A percentile compares a stretch with the other conserved stretches of the same genome.
These are phyloP conservation scores for Plasmodium vinckei DNA, from an alignment of 169 alveolate genomes.

Conservation along the genomic window DNA sequence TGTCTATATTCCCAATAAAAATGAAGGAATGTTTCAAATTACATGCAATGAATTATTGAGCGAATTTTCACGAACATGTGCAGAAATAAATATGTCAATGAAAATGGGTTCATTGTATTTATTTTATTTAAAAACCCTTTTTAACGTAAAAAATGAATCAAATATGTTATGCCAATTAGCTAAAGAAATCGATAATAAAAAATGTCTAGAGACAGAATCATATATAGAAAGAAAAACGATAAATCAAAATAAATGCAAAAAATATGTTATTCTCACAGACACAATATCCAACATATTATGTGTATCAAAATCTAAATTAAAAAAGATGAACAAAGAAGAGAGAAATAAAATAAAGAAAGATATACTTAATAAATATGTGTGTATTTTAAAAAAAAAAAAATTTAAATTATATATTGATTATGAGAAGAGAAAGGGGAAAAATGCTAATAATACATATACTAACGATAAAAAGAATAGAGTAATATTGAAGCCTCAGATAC, in stretches of 20 bases:
- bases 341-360: slow-evolving; percentile 1
- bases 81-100: slow-evolving; percentile 21
- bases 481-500: slow-evolving; percentile 29
- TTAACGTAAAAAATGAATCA: background rate
- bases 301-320: slow-evolving; percentile 34
- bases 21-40: slow-evolving; percentile 59
- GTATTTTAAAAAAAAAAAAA: slow-evolving; percentile 59
- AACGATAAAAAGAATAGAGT: slow-evolving; percentile 26
- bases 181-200: background rate
- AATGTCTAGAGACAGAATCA: background rate
- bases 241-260: slow-evolving; percentile 17
- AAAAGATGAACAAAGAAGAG: slow-evolving; percentile 9
- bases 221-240: background rate
- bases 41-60: slow-evolving; percentile 31
- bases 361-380: slow-evolving; percentile 27
- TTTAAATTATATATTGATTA: slow-evolving; percentile 49
- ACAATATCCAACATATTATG: slow-evolving; percentile 46
- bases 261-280: slow-evolving; percentile 62
- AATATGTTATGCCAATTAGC: background rate
- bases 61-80: slow-evolving; percentile 18
- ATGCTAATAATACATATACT: slow-evolving; percentile 3
- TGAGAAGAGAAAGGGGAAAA: slow-evolving; percentile 6
- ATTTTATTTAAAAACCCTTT: slow-evolving; percentile 24
- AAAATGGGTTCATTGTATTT: slow-evolving; percentile 43
- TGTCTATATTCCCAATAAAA: slow-evolving; percentile 29